A percentile compares a stretch with the other conserved stretches of the same genome.
Evolutionary conservation across 2,329 filamentous ascomycete genomes (phyloP).

Genomic region (Colletotrichum sp.): DNA sequence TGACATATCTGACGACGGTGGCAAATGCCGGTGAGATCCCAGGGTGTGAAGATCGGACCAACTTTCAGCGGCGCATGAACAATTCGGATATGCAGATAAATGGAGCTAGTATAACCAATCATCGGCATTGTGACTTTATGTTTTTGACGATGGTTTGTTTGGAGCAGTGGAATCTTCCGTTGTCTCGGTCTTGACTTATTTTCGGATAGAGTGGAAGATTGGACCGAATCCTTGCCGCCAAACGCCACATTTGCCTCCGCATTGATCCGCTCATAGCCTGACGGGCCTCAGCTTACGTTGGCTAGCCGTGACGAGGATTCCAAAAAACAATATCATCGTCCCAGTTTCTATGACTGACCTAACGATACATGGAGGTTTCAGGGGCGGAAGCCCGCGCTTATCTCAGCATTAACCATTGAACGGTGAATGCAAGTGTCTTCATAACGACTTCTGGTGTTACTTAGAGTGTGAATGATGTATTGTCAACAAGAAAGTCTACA

Average conservation of each 20-base stretch:
- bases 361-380: background rate
- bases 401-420: background rate
- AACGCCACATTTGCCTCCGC: background rate
- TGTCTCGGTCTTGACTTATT: background rate
- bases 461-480: background rate
- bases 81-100: background rate
- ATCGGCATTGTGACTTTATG: background rate
- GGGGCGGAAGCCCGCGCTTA: background rate
- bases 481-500: background rate
- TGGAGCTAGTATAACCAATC: background rate
- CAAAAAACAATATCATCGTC: background rate
- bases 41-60: background rate
- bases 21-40: background rate
- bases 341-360: background rate
- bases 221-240: background rate
- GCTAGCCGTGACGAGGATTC: background rate
- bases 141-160: background rate
- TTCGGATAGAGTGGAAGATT: background rate
- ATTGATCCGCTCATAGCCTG: background rate
- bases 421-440: background rate
- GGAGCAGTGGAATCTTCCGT: background rate
- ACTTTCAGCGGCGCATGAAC: background rate
- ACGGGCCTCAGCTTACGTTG: background rate
- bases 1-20: background rate
- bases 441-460: background rate